Conservation (phyloP, 2,329 filamentous ascomycete species). For the Fusarium acutatum region DNA sequence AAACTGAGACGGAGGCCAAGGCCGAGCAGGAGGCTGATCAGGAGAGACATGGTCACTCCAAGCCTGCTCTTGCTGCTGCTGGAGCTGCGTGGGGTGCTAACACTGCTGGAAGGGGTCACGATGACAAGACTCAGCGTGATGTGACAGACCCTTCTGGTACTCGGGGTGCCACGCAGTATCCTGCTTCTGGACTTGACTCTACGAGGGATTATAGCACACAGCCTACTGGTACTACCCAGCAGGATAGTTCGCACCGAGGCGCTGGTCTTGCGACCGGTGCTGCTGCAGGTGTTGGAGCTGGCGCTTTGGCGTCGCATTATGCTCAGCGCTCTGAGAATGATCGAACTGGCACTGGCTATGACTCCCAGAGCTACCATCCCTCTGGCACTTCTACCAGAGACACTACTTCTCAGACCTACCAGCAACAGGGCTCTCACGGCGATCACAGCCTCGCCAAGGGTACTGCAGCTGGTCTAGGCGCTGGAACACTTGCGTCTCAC, state of each 20-base stretch:
- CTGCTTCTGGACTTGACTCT: constrained; percentile 1
- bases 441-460: neutral
- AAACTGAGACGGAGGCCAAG: neutral
- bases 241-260: neutral
- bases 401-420: neutral
- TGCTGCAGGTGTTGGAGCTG: constrained; percentile 7
- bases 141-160: neutral
- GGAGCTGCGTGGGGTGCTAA: constrained; percentile 13
- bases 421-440: neutral
- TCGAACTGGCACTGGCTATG: neutral
- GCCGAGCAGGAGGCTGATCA: neutral
- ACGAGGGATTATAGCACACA: neutral
- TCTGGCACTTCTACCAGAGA: neutral
- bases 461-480: neutral
- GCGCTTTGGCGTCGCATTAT: constrained; percentile 1
- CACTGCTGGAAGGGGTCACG: constrained; percentile 12
- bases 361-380: neutral
- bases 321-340: neutral
- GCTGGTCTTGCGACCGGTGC: neutral
- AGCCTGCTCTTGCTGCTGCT: constrained; percentile 25
- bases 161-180: neutral
- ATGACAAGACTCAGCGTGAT: neutral
- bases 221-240: neutral
- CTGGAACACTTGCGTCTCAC: neutral
- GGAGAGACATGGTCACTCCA: constrained; percentile 9